phyloP scores from a whole-genome alignment of 192 early-diverging fungal species.

The Physocladia obscura region DNA sequence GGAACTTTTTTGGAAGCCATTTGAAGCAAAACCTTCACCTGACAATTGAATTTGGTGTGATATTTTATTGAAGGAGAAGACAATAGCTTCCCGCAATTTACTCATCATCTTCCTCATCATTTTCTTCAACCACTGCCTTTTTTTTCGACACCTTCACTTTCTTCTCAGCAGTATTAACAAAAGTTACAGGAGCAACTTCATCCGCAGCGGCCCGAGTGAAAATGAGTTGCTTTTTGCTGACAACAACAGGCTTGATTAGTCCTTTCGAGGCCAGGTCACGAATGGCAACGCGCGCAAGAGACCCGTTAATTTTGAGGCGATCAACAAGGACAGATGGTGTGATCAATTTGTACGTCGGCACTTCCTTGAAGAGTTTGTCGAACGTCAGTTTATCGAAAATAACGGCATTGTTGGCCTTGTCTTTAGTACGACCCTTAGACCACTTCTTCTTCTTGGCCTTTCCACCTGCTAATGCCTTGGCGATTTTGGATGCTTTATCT shows the following conservation, averaged over 20 bases:
- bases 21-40: too few species aligned
- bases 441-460: constrained; percentile 81
- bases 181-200: constrained; percentile 24
- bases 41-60: too few species aligned
- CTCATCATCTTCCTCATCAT: constrained; percentile 31
- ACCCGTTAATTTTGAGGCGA: constrained; percentile 96
- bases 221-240: constrained; percentile 82
- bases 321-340: constrained; percentile 97
- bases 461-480: constrained; percentile 26
- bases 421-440: constrained; percentile 99
- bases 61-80: too few species aligned
- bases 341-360: constrained; percentile 99
- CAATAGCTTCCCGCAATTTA: too few species aligned
- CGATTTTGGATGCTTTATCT: constrained; percentile 29
- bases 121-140: constrained; percentile 25
- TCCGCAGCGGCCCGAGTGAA: constrained; percentile 62
- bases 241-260: constrained; percentile 86
- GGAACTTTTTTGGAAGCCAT: too few species aligned
- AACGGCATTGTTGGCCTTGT: constrained; percentile 99
- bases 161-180: constrained; percentile 20
- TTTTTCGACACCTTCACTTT: constrained; percentile 17
- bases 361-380: constrained; percentile 99
- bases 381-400: constrained; percentile 95
- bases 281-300: constrained; percentile 92
- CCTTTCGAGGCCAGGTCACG: constrained; percentile 89